These are phyloP conservation scores for Zygosaccharomyces sapae DNA, from an alignment of 1,139 yeast species.

Conservation along the genomic window DNA sequence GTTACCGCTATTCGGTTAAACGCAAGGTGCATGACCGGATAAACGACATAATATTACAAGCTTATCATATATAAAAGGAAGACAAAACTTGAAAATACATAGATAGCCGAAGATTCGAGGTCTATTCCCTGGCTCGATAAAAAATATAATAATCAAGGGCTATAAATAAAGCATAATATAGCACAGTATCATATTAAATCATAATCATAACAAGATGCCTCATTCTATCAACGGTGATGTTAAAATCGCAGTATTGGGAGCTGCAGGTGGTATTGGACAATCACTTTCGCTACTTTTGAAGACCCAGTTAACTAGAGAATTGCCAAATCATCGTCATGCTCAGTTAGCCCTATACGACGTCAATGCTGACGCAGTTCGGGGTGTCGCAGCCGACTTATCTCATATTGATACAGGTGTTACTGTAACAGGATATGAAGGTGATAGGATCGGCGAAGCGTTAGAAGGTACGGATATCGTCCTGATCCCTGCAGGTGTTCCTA, in stretches of 20 bases:
- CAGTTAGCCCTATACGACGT: constrained; percentile 74
- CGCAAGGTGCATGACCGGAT: constrained; percentile 7
- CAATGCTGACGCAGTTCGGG: constrained; percentile 51
- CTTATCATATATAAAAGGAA: constrained; percentile 4
- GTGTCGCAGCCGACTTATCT: constrained; percentile 88
- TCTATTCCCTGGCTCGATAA: neutral
- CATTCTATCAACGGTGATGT: constrained; percentile 19
- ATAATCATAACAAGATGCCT: constrained; percentile 20
- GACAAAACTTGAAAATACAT: too few relatives aligned
- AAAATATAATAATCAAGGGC: neutral
- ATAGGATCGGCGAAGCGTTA: constrained; percentile 56
- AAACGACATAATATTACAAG: neutral
- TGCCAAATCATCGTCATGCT: constrained; percentile 18
- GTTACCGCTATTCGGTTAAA: constrained; percentile 10
- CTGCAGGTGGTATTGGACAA: constrained; percentile 91
- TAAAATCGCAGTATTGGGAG: constrained; percentile 72
- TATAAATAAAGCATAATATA: neutral
- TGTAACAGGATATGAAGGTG: constrained; percentile 56
- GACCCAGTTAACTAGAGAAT: constrained; percentile 43
- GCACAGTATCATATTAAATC: too few relatives aligned
- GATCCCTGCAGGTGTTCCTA: constrained; percentile 95
- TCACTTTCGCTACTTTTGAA: constrained; percentile 83
- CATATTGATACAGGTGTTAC: constrained; percentile 81
- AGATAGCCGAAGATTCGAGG: neutral
- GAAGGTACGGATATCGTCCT: constrained; percentile 71